Evolutionary conservation across 768 basidiomycete species (phyloP).

Genomic region (Termitomyces sp.): DNA sequence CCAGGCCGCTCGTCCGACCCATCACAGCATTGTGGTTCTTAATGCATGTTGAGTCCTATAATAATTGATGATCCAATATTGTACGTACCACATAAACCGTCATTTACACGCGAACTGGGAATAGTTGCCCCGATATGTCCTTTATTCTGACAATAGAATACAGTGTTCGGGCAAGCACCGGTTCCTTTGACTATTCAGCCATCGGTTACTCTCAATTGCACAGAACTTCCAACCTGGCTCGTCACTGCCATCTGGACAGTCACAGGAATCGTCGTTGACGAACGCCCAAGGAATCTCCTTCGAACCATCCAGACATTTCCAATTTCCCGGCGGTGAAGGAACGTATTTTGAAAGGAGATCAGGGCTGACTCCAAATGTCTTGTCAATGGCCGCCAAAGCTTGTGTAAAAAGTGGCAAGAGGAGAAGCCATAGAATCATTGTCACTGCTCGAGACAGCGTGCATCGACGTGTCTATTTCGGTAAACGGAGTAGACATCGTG

Average conservation of each 20-base stretch:
- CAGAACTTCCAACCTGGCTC: constrained; percentile 71
- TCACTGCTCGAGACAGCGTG: constrained; percentile 7
- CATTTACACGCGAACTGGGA: constrained; percentile 78
- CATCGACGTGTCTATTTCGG: constrained; percentile 35
- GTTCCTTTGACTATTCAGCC: constrained; percentile 52
- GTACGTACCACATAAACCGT: constrained; percentile 90
- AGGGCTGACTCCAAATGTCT: constrained; percentile 58
- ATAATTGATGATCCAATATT: background rate
- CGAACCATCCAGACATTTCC: constrained; percentile 81
- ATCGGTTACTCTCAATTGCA: background rate
- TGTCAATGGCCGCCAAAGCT: constrained; percentile 34
- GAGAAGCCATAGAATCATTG: constrained; percentile 52
- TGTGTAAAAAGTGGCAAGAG: constrained; percentile 36
- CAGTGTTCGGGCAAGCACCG: constrained; percentile 71
- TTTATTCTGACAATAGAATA: constrained; percentile 83
- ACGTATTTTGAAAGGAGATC: constrained; percentile 53
- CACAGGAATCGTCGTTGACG: constrained; percentile 94
- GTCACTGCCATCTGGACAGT: constrained; percentile 92
- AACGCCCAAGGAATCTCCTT: constrained; percentile 75
- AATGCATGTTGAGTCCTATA: constrained; percentile 11
- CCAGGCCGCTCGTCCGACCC: constrained; percentile 89
- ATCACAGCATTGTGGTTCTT: constrained; percentile 93
- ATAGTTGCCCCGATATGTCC: constrained; percentile 86
- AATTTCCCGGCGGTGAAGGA: constrained; percentile 49
- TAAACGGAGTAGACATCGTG: background rate